phyloP scores from a whole-genome alignment of 345 rosid species.

The Tarenaya hassleriana region DNA sequence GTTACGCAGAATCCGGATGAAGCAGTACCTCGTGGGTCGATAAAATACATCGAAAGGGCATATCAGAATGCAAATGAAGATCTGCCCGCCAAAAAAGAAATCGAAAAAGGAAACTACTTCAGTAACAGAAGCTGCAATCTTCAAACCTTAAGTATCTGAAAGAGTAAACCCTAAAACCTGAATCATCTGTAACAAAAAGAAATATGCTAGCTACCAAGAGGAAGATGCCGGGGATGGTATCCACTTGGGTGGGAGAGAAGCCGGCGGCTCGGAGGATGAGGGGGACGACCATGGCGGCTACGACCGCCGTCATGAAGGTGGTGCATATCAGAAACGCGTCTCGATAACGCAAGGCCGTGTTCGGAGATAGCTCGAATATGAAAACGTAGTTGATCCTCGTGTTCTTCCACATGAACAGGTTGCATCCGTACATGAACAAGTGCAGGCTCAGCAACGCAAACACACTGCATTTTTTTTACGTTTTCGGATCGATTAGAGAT shows the following conservation, averaged over 20 bases:
- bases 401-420: conserved; percentile 74
- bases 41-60: conserved; percentile 78
- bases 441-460: conserved; percentile 86
- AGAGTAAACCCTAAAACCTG: no score
- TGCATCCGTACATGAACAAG: conserved; percentile 93
- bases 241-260: conserved; percentile 48
- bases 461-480: conserved; percentile 61
- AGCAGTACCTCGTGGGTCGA: conserved; percentile 76
- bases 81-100: conserved; percentile 29
- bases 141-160: no score
- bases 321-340: conserved; percentile 87
- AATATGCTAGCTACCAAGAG: conserved; percentile 40
- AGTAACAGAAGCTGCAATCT: no score
- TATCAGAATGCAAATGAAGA: conserved; percentile 48
- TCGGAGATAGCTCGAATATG: conserved; percentile 75
- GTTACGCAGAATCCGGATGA: conserved; percentile 69
- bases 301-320: conserved; percentile 84
- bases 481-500: no score
- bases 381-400: conserved; percentile 79
- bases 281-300: conserved; percentile 76
- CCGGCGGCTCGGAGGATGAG: conserved; percentile 63
- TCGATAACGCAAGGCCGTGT: conserved; percentile 69
- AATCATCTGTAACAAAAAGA: not conserved
- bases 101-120: no score
- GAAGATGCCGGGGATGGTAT: conserved; percentile 80